Evolutionary conservation across 371 early-diverging fungal species (phyloP), one percentile per base, ranked within the genome.

Genomic region (Mucor sp.): DNA sequence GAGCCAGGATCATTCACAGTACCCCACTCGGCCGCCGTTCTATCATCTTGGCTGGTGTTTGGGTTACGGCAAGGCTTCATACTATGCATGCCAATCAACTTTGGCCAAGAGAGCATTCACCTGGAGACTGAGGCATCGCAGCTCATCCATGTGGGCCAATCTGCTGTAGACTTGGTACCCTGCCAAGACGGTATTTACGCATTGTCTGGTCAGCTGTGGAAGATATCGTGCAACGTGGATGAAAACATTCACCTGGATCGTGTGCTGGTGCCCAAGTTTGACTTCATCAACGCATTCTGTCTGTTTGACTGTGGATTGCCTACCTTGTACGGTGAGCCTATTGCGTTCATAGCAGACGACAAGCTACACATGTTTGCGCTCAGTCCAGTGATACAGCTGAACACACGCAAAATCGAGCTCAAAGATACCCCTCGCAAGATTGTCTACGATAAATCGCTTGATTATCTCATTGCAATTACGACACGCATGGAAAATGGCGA

Each of bases 361-460:
- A 68, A 60, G 30, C 57, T 78, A 19, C 71, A 71, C n/a, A 28
- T 75, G 3, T 68, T 67, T 58, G 48, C 62, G 6, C 33, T 67
- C 6, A 48, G 35, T 41, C 58, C 61, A 0, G 4, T 21, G 4
- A 69, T 62, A n/a, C 53, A 53, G 44, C 39, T 50, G 21, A 69
- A 61, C 35, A 63, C 69, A 7, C 59, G 55, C 1, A 70, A 69
- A 39, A 75, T 75, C 5, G 7, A 39, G 2, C 57, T 78, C 7
- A 66, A 67, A 33, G 73, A 78, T 69, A 75, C 72, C 0, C 75
- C 75, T 30, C 62, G 65, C 60, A 66, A 67, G 32, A 66, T 71
- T 0, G 19, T 75, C 7, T 72, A 71, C 35, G 62, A 68, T n/a
- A 64, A 67, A 17, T 5, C 39, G 8, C 35, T 59, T 3, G 55